Percentiles rank a stretch among this genome's conserved stretches.
Conservation (phyloP, 73 alveolate species). For the Uronychia binucleata region DNA sequence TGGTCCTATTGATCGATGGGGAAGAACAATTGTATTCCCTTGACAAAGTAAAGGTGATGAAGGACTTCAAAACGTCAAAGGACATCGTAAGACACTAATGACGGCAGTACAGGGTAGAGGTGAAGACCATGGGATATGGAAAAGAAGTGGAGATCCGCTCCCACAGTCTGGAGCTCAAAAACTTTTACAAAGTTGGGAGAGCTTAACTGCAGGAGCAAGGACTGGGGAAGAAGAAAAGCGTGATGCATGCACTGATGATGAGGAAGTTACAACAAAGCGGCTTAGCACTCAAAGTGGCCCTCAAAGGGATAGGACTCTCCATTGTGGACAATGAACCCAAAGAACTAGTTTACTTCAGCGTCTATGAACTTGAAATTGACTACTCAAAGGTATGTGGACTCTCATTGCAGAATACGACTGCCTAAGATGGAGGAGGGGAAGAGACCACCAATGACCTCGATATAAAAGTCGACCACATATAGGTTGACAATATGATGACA, state of each 20-base stretch:
- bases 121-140: slow-evolving; percentile 17
- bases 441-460: slow-evolving; percentile 40
- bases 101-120: background rate
- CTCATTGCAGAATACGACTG: background rate
- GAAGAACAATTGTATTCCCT: slow-evolving; percentile 8
- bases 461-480: slow-evolving; percentile 48
- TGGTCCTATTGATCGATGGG: slow-evolving; percentile 35
- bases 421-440: slow-evolving; percentile 2
- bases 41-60: slow-evolving; percentile 41
- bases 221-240: slow-evolving; percentile 3
- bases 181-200: background rate
- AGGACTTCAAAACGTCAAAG: background rate
- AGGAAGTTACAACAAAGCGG: background rate
- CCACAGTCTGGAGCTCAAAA: background rate
- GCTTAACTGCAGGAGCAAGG: background rate
- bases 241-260: background rate
- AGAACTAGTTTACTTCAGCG: slow-evolving; percentile 77
- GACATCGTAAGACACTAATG: background rate
- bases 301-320: slow-evolving; percentile 90
- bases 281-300: slow-evolving; percentile 37
- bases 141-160: slow-evolving; percentile 18
- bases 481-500: slow-evolving; percentile 48
- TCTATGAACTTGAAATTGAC: slow-evolving; percentile 23
- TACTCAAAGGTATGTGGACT: background rate
- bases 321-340: slow-evolving; percentile 86